These are phyloP conservation scores for Colletotrichum neosansevieriae DNA, from an alignment of 2,329 filamentous ascomycete species.

Conservation along the genomic window DNA sequence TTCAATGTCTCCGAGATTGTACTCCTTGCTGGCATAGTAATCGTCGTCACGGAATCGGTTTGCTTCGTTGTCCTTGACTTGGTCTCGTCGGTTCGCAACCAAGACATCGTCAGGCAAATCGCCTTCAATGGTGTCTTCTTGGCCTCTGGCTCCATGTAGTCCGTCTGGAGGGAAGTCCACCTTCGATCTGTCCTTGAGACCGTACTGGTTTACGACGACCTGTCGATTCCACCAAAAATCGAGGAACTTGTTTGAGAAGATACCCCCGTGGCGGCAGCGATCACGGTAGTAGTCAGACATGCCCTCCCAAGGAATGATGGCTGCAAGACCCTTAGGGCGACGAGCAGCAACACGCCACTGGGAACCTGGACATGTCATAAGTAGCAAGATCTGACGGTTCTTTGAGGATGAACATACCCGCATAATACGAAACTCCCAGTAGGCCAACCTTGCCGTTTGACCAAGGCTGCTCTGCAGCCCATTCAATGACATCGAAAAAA, in stretches of 20 bases:
- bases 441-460: conserved; percentile 62
- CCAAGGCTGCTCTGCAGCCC: conserved; percentile 61
- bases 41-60: conserved; percentile 71
- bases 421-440: conserved; percentile 62
- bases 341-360: conserved; percentile 64
- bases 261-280: conserved; percentile 71
- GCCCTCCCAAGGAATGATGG: conserved; percentile 65
- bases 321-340: conserved; percentile 58
- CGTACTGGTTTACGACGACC: conserved; percentile 77
- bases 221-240: conserved; percentile 76
- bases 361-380: conserved; percentile 43
- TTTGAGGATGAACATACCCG: conserved; percentile 39
- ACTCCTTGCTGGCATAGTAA: conserved; percentile 76
- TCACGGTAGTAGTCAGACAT: conserved; percentile 69
- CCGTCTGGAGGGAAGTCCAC: conserved; percentile 33
- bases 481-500: conserved; percentile 64
- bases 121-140: conserved; percentile 67
- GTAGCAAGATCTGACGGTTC: no score
- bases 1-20: conserved; percentile 72
- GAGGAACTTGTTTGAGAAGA: conserved; percentile 70
- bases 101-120: conserved; percentile 66
- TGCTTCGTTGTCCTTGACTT: conserved; percentile 58
- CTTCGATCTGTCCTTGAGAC: conserved; percentile 58
- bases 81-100: conserved; percentile 60
- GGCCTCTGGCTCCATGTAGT: conserved; percentile 55